Conservation (phyloP, 106 monocot species). For the Vanilla planifolia region DNA sequence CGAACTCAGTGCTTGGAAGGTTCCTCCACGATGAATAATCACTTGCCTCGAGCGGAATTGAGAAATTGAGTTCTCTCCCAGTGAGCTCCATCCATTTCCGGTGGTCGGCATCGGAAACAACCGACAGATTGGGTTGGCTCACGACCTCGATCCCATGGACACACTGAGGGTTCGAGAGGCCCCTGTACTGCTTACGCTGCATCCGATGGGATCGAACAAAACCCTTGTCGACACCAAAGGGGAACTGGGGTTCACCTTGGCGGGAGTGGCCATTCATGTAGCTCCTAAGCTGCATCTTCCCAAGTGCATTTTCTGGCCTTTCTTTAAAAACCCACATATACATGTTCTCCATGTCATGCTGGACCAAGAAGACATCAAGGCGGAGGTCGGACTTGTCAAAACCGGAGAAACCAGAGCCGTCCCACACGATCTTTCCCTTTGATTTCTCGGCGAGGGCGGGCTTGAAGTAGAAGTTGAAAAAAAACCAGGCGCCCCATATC, state of each 20-base stretch:
- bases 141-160: constrained; percentile 56
- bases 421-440: constrained; percentile 35
- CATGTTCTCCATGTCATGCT: constrained; percentile 68
- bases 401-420: constrained; percentile 26
- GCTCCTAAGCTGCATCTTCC: constrained; percentile 57
- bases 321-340: constrained; percentile 68
- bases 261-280: constrained; percentile 62
- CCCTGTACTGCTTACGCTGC: constrained; percentile 62
- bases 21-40: constrained; percentile 57
- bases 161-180: constrained; percentile 60
- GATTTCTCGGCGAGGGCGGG: constrained; percentile 37
- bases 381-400: constrained; percentile 47
- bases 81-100: constrained; percentile 54
- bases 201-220: constrained; percentile 53
- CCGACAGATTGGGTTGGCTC: constrained; percentile 30
- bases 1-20: constrained; percentile 40
- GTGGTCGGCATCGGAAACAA: constrained; percentile 33
- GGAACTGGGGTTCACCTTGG: constrained; percentile 49
- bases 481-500: constrained; percentile 68
- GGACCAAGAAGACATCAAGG: constrained; percentile 46
- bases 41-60: constrained; percentile 43
- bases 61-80: constrained; percentile 42
- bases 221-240: constrained; percentile 46
- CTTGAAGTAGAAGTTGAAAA: constrained; percentile 63
- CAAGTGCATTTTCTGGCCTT: constrained; percentile 42